A percentile compares a stretch with the other conserved stretches of the same genome.
Conservation (phyloP, 2,329 filamentous ascomycete genomes). For the Penicillium sp. region DNA sequence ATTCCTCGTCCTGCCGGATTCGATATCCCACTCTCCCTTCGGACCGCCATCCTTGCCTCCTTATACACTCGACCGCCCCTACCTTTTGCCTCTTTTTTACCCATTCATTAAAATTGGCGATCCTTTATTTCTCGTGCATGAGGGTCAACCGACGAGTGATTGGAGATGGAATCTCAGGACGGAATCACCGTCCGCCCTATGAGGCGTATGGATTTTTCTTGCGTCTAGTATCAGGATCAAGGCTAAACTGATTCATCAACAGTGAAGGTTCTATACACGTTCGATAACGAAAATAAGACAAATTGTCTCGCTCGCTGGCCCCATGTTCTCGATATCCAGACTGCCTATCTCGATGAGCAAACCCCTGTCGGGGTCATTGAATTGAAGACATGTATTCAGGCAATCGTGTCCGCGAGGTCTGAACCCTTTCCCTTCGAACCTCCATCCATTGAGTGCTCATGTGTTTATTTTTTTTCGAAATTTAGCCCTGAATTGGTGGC, state of each 20-base stretch:
- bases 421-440: constrained; percentile 16
- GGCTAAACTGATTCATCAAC: constrained; percentile 20
- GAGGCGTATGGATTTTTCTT: constrained; percentile 55
- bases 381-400: constrained; percentile 78
- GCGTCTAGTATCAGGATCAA: not conserved
- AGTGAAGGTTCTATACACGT: constrained; percentile 98
- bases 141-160: constrained; percentile 23
- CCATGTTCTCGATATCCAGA: constrained; percentile 72
- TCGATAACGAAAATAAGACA: constrained; percentile 81
- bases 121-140: constrained; percentile 26
- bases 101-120: not conserved
- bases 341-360: constrained; percentile 72
- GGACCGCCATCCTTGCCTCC: constrained; percentile 1
- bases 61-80: constrained; percentile 1
- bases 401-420: constrained; percentile 63
- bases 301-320: constrained; percentile 86
- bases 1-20: constrained; percentile 12
- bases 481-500: constrained; percentile 77
- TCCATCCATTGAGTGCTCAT: constrained; percentile 5
- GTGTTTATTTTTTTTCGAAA: not conserved
- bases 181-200: constrained; percentile 60
- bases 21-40: constrained; percentile 8
- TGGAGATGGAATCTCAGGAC: constrained; percentile 43
- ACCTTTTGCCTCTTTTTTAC: not conserved
- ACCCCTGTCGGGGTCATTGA: constrained; percentile 83